These are phyloP conservation scores for Syzygium grande DNA, from an alignment of 345 rosid species.

Conservation along the genomic window DNA sequence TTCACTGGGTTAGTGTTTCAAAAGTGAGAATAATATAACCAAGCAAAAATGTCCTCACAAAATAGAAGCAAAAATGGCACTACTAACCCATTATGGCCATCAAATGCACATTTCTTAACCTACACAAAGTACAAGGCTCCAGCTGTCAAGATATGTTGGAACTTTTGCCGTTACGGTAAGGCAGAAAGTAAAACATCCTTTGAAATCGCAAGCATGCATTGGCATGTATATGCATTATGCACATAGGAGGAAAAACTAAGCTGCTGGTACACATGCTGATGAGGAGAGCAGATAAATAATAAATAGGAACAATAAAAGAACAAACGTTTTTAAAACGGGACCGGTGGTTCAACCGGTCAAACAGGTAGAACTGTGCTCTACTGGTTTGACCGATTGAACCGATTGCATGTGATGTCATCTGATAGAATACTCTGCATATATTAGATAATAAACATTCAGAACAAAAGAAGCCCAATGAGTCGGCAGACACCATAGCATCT, in stretches of 20 bases:
- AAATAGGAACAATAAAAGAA: background rate
- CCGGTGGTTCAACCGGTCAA: background rate
- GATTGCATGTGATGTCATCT: background rate
- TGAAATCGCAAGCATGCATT: background rate
- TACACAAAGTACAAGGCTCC: too few species aligned
- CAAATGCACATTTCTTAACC: too few species aligned
- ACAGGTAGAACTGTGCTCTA: background rate
- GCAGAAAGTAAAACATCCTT: too few species aligned
- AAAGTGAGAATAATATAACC: too few species aligned
- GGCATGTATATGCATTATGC: background rate
- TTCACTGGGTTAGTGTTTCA: background rate
- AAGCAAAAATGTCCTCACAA: too few species aligned
- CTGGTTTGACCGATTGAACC: background rate
- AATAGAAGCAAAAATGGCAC: too few species aligned
- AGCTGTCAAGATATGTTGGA: too few species aligned
- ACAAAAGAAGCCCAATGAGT: too few species aligned
- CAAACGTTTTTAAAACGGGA: background rate
- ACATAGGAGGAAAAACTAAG: background rate
- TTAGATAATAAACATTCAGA: too few species aligned
- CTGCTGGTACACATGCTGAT: background rate
- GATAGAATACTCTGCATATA: background rate
- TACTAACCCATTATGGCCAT: too few species aligned
- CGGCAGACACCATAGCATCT: too few species aligned
- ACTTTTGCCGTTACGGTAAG: too few species aligned
- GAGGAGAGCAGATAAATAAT: background rate